Conservation (phyloP, 2,329 filamentous ascomycete species). For the Aspergillus sp. region DNA sequence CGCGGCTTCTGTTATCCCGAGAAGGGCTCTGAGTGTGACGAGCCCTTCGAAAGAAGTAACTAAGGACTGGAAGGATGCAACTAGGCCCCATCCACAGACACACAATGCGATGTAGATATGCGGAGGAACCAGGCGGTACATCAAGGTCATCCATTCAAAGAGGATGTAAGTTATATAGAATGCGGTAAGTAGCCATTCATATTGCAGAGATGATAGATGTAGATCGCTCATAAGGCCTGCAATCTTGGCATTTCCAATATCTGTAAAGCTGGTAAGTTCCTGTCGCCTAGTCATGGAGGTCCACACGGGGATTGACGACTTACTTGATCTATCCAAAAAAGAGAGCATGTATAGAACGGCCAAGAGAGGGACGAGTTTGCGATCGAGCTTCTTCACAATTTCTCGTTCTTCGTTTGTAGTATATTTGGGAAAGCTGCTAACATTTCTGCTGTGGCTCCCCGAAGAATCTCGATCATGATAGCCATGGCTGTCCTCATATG, state of each 20-base stretch:
- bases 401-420: conserved; percentile 66
- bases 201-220: conserved; percentile 54
- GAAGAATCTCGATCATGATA: conserved; percentile 26
- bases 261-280: conserved; percentile 26
- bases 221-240: conserved; percentile 58
- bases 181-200: conserved; percentile 61
- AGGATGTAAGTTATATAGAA: conserved; percentile 65
- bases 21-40: conserved; percentile 43
- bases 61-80: conserved; percentile 71
- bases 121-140: conserved; percentile 60
- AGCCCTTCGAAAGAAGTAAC: conserved; percentile 62
- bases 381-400: conserved; percentile 74
- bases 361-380: conserved; percentile 74
- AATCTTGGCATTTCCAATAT: conserved; percentile 63
- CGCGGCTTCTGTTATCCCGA: conserved; percentile 61
- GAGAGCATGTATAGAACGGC: conserved; percentile 79
- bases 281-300: conserved; percentile 7
- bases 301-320: too few species aligned
- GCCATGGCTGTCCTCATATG: conserved; percentile 24
- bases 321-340: conserved; percentile 84
- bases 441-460: conserved; percentile 9
- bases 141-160: conserved; percentile 66
- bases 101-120: conserved; percentile 60
- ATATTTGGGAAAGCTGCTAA: conserved; percentile 30
- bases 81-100: conserved; percentile 75